These are phyloP conservation scores for Cystobasidium tubakii DNA, from an alignment of 768 basidiomycete genomes.

Conservation along the genomic window DNA sequence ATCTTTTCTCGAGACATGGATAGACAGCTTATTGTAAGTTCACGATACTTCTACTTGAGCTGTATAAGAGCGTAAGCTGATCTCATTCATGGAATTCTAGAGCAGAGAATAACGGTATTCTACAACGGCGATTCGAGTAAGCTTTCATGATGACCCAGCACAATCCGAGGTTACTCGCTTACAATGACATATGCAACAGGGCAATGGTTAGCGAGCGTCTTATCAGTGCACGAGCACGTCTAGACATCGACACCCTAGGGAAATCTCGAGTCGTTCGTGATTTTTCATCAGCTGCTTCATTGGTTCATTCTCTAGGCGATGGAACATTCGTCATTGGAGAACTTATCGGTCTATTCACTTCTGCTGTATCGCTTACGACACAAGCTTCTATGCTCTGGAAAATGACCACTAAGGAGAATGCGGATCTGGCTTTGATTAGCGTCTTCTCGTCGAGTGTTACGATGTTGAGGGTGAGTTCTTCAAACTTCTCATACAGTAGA, in stretches of 20 bases:
- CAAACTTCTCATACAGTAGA: neutral
- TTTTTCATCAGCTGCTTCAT: constrained; percentile 6
- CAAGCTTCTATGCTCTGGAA: constrained; percentile 27
- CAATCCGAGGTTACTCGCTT: no score
- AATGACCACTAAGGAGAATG: constrained; percentile 22
- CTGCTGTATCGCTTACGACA: neutral
- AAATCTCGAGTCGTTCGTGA: constrained; percentile 16
- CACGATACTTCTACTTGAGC: neutral
- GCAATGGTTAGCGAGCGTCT: constrained; percentile 25
- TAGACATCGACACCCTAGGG: constrained; percentile 23
- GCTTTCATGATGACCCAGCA: no score
- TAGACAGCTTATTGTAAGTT: constrained; percentile 18
- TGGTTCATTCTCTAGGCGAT: constrained; percentile 26
- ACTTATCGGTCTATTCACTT: constrained; percentile 19
- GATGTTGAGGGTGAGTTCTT: neutral
- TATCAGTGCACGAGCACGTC: constrained; percentile 7
- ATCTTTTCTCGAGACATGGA: constrained; percentile 22
- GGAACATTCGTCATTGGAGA: constrained; percentile 22
- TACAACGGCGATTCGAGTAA: constrained; percentile 16
- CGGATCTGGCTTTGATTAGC: constrained; percentile 15
- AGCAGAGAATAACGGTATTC: constrained; percentile 25
- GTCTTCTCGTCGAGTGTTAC: constrained; percentile 3
- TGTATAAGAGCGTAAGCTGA: no score
- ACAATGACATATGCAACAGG: no score
- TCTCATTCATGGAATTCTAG: neutral